These are phyloP conservation scores for Micractinium conductrix DNA, from an alignment of 139 green algal species.

Conservation along the genomic window DNA sequence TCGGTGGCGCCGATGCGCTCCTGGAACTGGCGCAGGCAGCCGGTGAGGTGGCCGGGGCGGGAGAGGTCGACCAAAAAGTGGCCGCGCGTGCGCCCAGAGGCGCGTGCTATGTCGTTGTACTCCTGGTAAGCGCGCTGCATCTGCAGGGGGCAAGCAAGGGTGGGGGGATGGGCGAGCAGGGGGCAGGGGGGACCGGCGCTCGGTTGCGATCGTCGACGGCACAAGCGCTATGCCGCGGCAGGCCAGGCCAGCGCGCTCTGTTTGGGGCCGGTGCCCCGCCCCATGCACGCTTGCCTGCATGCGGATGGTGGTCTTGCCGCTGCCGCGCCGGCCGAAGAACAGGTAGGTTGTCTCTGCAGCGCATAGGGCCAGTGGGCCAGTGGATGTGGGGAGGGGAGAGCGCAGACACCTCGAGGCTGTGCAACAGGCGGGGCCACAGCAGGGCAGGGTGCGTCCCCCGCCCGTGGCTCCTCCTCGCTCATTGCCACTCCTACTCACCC, in stretches of 20 bases:
- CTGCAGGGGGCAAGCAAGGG: constrained; percentile 44
- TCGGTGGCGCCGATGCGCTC: constrained; percentile 61
- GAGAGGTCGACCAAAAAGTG: constrained; percentile 86
- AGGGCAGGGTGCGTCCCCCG: too few species aligned
- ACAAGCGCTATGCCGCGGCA: too few species aligned
- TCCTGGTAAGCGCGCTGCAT: constrained; percentile 76
- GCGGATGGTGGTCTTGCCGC: constrained; percentile 92
- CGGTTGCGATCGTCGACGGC: too few species aligned
- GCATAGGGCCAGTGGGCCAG: neutral
- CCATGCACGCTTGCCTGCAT: constrained; percentile 70
- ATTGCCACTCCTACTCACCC: too few species aligned
- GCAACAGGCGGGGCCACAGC: too few species aligned
- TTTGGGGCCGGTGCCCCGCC: too few species aligned
- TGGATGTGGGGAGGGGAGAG: too few species aligned
- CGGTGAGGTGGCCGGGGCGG: constrained; percentile 81
- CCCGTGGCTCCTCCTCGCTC: too few species aligned
- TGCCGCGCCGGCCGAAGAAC: constrained; percentile 72
- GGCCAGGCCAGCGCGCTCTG: too few species aligned
- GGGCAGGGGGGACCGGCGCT: constrained; percentile 46
- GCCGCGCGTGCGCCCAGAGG: constrained; percentile 56
- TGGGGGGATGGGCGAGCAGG: neutral
- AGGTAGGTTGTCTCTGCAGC: constrained; percentile 84
- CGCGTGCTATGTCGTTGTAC: constrained; percentile 65
- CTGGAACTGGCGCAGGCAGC: constrained; percentile 82
- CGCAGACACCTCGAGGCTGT: too few species aligned